These are phyloP conservation scores for Balamuthia mandrillaris DNA, from an alignment of 208 protist genomes.

Conservation along the genomic window DNA sequence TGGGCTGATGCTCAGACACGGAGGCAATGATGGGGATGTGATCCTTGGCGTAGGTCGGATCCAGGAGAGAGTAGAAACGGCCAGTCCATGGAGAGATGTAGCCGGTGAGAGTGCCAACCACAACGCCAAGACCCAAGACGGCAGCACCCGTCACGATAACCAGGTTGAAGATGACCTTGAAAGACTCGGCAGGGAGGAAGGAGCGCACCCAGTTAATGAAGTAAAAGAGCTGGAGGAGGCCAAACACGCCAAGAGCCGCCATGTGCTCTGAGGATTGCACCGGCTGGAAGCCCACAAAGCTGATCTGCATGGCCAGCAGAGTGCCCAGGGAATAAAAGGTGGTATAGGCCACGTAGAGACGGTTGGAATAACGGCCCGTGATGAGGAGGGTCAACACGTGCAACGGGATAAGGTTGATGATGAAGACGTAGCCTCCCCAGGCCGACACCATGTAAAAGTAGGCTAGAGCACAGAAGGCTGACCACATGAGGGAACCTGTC, in stretches of 20 bases:
- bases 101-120: slow-evolving; percentile 10
- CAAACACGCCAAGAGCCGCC: slow-evolving; percentile 80
- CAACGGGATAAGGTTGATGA: slow-evolving; percentile 94
- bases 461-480: slow-evolving; percentile 64
- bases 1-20: slow-evolving; percentile 92
- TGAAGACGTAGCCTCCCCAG: slow-evolving; percentile 98
- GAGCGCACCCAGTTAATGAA: slow-evolving; percentile 68
- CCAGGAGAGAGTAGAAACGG: slow-evolving; percentile 85
- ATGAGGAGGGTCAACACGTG: slow-evolving; percentile 85
- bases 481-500: slow-evolving; percentile 78
- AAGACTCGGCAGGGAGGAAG: slow-evolving; percentile 48
- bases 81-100: slow-evolving; percentile 80
- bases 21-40: slow-evolving; percentile 91
- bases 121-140: not conserved
- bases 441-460: slow-evolving; percentile 84
- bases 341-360: slow-evolving; percentile 89
- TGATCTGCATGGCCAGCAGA: slow-evolving; percentile 87
- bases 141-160: slow-evolving; percentile 4
- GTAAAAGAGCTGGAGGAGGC: slow-evolving; percentile 72
- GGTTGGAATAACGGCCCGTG: slow-evolving; percentile 74
- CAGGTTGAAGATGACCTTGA: slow-evolving; percentile 46
- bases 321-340: slow-evolving; percentile 91
- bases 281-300: slow-evolving; percentile 88
- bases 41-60: slow-evolving; percentile 87
- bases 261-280: slow-evolving; percentile 92